Percentiles rank a stretch among this genome's conserved stretches.
These are phyloP conservation scores for Fusarium bulbicola DNA, from an alignment of 2,329 filamentous ascomycete species.

Conservation along the genomic window DNA sequence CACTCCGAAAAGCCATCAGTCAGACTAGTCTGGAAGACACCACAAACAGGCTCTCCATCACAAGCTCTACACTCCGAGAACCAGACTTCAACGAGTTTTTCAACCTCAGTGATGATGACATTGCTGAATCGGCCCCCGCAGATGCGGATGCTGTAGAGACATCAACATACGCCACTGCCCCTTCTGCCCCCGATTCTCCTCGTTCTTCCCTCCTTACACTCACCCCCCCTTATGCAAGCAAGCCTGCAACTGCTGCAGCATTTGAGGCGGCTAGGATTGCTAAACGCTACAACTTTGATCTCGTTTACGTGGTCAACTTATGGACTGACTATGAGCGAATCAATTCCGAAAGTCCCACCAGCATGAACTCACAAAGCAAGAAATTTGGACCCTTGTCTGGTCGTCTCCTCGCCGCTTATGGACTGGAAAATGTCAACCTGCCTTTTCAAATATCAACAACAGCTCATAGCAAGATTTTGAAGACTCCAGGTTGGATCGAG, in stretches of 20 bases:
- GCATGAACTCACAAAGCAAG: constrained; percentile 11
- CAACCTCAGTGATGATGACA: constrained; percentile 65
- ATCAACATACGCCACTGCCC: constrained; percentile 29
- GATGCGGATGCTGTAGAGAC: constrained; percentile 22
- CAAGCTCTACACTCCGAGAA: constrained; percentile 56
- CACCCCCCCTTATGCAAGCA: constrained; percentile 55
- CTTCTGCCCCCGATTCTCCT: constrained; percentile 36
- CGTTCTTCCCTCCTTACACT: constrained; percentile 53
- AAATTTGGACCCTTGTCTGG: constrained; percentile 51
- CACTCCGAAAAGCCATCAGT: constrained; percentile 42
- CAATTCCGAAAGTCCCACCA: constrained; percentile 2
- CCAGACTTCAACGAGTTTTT: constrained; percentile 64
- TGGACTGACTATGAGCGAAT: constrained; percentile 55
- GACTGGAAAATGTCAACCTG: constrained; percentile 58
- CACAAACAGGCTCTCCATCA: constrained; percentile 37
- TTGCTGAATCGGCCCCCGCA: constrained; percentile 56
- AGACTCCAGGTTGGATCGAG: constrained; percentile 61
- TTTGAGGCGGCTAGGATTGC: constrained; percentile 66
- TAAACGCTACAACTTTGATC: constrained; percentile 64
- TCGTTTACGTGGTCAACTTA: constrained; percentile 67
- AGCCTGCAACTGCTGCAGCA: constrained; percentile 58
- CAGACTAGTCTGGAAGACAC: constrained; percentile 46
- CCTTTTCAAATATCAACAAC: constrained; percentile 62
- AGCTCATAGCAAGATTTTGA: constrained; percentile 61
- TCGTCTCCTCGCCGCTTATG: constrained; percentile 64